These are phyloP conservation scores for Tylopilus plumbeoviolaceoides DNA, from an alignment of 768 basidiomycete species.

Conservation along the genomic window DNA sequence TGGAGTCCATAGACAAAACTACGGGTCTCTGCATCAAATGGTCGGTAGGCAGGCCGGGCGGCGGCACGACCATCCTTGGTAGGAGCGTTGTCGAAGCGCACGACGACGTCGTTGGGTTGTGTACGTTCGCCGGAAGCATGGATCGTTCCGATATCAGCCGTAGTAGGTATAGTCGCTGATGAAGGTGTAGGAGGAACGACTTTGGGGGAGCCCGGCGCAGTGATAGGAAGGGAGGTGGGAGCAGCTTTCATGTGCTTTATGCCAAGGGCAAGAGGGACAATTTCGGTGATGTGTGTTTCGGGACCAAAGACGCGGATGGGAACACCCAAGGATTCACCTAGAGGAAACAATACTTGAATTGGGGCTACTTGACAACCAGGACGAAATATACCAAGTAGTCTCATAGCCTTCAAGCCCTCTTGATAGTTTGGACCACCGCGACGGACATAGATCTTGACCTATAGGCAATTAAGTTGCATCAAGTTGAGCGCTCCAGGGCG, in stretches of 20 bases:
- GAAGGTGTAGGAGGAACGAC: slow-evolving; percentile 23
- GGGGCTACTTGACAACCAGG: not conserved
- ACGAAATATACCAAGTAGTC: slow-evolving; percentile 60
- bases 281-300: slow-evolving; percentile 97
- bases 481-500: not conserved
- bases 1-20: slow-evolving; percentile 98
- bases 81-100: slow-evolving; percentile 64
- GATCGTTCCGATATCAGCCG: slow-evolving; percentile 61
- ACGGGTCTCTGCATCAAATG: slow-evolving; percentile 91
- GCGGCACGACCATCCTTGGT: slow-evolving; percentile 31
- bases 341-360: not conserved
- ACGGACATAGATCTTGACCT: slow-evolving; percentile 94
- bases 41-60: slow-evolving; percentile 75
- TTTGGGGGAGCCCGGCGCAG: slow-evolving; percentile 44
- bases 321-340: slow-evolving; percentile 88
- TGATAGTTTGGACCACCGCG: slow-evolving; percentile 99
- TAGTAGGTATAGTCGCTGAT: slow-evolving; percentile 35
- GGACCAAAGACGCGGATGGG: slow-evolving; percentile 97
- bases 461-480: slow-evolving; percentile 35
- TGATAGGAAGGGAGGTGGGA: slow-evolving; percentile 38
- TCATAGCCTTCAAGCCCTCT: slow-evolving; percentile 97
- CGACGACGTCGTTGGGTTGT: slow-evolving; percentile 84
- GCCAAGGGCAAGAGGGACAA: slow-evolving; percentile 97
- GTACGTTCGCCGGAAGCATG: slow-evolving; percentile 76
- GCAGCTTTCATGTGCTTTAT: slow-evolving; percentile 38